phyloP scores from a whole-genome alignment of 805 yeast species.

The Kodamaea lidongshanica region DNA sequence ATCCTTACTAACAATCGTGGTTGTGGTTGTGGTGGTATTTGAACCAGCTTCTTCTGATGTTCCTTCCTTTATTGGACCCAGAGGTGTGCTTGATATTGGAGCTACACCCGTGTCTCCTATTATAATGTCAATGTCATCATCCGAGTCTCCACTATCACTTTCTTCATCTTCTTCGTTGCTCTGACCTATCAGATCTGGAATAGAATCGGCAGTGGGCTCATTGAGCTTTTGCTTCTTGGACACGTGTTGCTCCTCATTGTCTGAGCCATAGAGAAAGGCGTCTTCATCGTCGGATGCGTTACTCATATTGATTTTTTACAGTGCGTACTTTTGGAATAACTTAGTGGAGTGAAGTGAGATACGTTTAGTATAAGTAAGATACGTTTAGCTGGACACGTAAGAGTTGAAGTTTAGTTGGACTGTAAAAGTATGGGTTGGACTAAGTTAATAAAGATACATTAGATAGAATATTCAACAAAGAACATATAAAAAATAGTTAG shows the following conservation, averaged over 20 bases:
- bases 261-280: slow-evolving; percentile 60
- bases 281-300: slow-evolving; percentile 52
- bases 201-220: slow-evolving; percentile 26
- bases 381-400: too few species aligned
- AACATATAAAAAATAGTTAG: too few species aligned
- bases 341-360: too few species aligned
- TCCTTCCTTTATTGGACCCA: slow-evolving; percentile 26
- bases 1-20: slow-evolving; percentile 31
- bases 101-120: slow-evolving; percentile 39
- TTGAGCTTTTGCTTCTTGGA: slow-evolving; percentile 26
- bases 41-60: slow-evolving; percentile 20
- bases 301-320: too few species aligned
- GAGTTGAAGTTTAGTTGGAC: too few species aligned
- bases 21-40: slow-evolving; percentile 21
- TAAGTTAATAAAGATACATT: too few species aligned
- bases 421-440: too few species aligned
- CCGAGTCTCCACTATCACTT: slow-evolving; percentile 38
- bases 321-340: too few species aligned
- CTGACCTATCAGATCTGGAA: slow-evolving; percentile 6
- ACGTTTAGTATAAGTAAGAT: too few species aligned
- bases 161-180: slow-evolving; percentile 14
- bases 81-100: slow-evolving; percentile 15
- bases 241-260: slow-evolving; percentile 28
- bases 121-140: slow-evolving; percentile 77
- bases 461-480: too few species aligned